These are phyloP conservation scores for Dipodascus albidus DNA, from an alignment of 805 yeast genomes.

Conservation along the genomic window DNA sequence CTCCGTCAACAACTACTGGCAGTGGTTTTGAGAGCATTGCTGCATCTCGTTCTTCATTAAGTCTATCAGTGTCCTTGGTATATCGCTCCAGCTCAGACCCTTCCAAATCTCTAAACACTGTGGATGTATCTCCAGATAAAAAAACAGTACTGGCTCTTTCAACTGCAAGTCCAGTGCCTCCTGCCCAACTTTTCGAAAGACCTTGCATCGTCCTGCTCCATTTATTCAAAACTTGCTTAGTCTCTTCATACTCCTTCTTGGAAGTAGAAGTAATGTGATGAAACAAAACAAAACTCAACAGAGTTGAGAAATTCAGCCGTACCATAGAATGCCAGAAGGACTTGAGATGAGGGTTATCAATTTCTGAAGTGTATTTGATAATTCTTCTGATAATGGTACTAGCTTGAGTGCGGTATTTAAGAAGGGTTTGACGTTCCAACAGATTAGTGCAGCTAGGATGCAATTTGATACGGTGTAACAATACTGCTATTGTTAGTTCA, in stretches of 20 bases:
- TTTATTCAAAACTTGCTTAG: conserved; percentile 19
- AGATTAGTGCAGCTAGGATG: conserved; percentile 15
- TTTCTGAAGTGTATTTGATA: conserved; percentile 21
- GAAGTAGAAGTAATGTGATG: conserved; percentile 23
- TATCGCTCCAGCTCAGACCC: background rate
- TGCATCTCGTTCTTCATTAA: background rate
- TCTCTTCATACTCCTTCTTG: conserved; percentile 17
- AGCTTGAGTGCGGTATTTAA: conserved; percentile 18
- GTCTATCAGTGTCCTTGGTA: background rate
- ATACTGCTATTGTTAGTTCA: conserved; percentile 21
- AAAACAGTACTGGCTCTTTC: conserved; percentile 24
- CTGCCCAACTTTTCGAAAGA: conserved; percentile 25
- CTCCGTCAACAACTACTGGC: background rate
- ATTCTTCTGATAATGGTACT: conserved; percentile 20
- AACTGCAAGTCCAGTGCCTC: conserved; percentile 26
- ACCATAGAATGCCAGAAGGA: conserved; percentile 27
- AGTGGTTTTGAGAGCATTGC: background rate
- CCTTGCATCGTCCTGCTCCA: conserved; percentile 25
- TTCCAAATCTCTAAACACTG: background rate
- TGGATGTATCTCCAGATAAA: conserved; percentile 17
- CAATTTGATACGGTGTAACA: conserved; percentile 20
- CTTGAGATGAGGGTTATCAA: conserved; percentile 25
- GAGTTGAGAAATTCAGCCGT: conserved; percentile 20
- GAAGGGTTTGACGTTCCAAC: conserved; percentile 7
- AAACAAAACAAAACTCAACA: conserved; percentile 25